Evolutionary conservation across 2,329 filamentous ascomycete species (phyloP).

Genomic region (Penicillium decumbens): DNA sequence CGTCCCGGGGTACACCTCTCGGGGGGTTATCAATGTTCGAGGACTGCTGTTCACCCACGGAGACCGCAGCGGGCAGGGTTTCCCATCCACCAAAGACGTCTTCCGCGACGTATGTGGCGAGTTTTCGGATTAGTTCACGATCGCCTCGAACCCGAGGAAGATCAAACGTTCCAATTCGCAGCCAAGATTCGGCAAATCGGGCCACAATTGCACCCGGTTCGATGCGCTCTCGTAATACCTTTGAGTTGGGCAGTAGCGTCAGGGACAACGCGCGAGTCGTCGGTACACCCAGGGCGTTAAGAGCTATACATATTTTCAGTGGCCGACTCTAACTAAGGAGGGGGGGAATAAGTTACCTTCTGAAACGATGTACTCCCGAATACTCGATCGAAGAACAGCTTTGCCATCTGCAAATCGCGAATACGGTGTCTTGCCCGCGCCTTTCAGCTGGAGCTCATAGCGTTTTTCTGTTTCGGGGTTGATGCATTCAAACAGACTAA

Average conservation of each 20-base stretch:
- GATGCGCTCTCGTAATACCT: slow-evolving; percentile 69
- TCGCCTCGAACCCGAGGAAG: slow-evolving; percentile 80
- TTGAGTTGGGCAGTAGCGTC: slow-evolving; percentile 66
- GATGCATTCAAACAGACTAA: slow-evolving; percentile 85
- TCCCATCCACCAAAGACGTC: slow-evolving; percentile 87
- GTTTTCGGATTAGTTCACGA: slow-evolving; percentile 63
- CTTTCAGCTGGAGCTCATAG: slow-evolving; percentile 92
- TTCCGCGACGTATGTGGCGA: slow-evolving; percentile 80
- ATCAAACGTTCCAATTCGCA: slow-evolving; percentile 93
- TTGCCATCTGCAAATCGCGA: slow-evolving; percentile 94
- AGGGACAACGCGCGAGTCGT: slow-evolving; percentile 81
- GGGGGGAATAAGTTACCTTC: slow-evolving; percentile 52
- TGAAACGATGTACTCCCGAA: slow-evolving; percentile 88
- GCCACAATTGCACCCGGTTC: slow-evolving; percentile 92
- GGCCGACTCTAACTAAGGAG: background rate
- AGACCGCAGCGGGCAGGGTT: slow-evolving; percentile 60
- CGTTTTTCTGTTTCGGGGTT: slow-evolving; percentile 66
- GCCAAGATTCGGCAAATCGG: slow-evolving; percentile 85
- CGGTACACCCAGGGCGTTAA: slow-evolving; percentile 80
- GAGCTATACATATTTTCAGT: slow-evolving; percentile 33
- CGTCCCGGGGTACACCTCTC: slow-evolving; percentile 53
- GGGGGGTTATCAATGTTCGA: slow-evolving; percentile 42
- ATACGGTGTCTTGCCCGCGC: slow-evolving; percentile 88
- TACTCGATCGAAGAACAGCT: slow-evolving; percentile 85
- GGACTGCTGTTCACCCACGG: slow-evolving; percentile 39